Base-by-base conservation (phyloP, 306 rosid species). In the Mimosa pudica region DNA sequence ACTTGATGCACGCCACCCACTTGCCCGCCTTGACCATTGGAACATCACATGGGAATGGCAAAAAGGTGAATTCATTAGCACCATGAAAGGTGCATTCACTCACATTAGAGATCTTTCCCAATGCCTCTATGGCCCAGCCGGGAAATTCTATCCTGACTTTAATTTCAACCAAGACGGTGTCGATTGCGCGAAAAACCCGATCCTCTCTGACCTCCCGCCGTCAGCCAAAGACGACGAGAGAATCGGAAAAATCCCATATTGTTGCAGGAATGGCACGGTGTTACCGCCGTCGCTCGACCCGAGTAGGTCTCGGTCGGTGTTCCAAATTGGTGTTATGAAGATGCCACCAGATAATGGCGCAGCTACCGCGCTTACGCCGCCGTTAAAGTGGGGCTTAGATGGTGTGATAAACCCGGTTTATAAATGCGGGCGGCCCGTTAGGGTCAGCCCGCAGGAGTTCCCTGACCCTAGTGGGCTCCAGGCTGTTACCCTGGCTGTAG, bases 1-100 rank as follows among this genome's bases (percentile, higher is more conserved):
- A 61, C 84, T 94, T 1, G 97, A 94, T 62, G 89, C 92, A 88
- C 18, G 74, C 62, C 87, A 91, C 82, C 93, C 97, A 0, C 57
- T 94, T 1, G 97, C 97, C 30, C 91, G 98, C 12, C 94, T 94
- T 0, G 98, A 94, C 64, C 97, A 88, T 20, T 92, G 98, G 97
- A 94, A 94, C 80, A 7, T 94, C 5, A 87, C 98, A 7, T 94
- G 94, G 93, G 97, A 94, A 57, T 94, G 98, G 98, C 88, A 77
- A 77, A 77, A 74, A 0, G 97, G 96, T 6, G 98, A 94, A 81
- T 92, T 94, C 89, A 94, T 94, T 24, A 73, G 71, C 78, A 71
- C 73, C 65, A 82, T 89, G 84, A 87, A 92, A 87, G 97, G 98
- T 4, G 97, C 92, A 1, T 94, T 73, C 66, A 81, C 98, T 14